Base-by-base conservation (phyloP, 2,329 filamentous ascomycete genomes). In the Colletotrichum sp. region DNA sequence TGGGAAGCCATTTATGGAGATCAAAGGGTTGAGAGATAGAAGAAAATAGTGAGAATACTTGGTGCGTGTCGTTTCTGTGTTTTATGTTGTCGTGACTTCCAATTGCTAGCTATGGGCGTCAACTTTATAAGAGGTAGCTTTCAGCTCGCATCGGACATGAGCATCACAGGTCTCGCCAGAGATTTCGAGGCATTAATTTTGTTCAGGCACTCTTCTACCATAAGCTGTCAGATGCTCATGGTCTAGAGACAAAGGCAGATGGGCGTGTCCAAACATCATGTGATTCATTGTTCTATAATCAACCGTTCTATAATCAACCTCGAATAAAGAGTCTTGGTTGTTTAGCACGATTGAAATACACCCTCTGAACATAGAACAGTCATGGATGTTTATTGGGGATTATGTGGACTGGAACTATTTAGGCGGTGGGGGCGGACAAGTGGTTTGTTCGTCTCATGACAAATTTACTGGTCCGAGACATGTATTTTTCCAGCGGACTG, bases 261-360 rank as follows among this genome's bases (percentile, higher is more conserved):
- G n/a, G 13, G n/a, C n/a, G 4, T 52, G 6, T 13, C 2, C 44
- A 21, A 52, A 4, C n/a, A 13, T 52, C 4, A 8, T 21, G 6
- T 21, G n/a, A 21, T 52, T 52, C 44, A 52, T 52, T 52, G n/a
- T 52, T 21, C n/a, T 21, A 13, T 49, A 7, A 21, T 49, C 44
- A 49, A 21, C n/a, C 6, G n/a, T 52, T 21, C n/a, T 24, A 13
- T 52, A 7, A 21, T 52, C 44, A 52, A 21, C n/a, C 6, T 21
- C 3, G 2, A 5, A 13, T 1, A 21, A 52, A 21, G 44, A 13
- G 1, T 3, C 1, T 5, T 52, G 6, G 12, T 21, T 0, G 2
- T 5, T 5, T 5, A 21, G 2, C n/a, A 8, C 3, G 2, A 13
- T 13, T 7, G 1, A 4, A 13, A 8, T 21, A 8, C 10, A 21